Evolutionary conservation across 805 yeast species (phyloP).

Genomic region (Candida peoriensis): DNA sequence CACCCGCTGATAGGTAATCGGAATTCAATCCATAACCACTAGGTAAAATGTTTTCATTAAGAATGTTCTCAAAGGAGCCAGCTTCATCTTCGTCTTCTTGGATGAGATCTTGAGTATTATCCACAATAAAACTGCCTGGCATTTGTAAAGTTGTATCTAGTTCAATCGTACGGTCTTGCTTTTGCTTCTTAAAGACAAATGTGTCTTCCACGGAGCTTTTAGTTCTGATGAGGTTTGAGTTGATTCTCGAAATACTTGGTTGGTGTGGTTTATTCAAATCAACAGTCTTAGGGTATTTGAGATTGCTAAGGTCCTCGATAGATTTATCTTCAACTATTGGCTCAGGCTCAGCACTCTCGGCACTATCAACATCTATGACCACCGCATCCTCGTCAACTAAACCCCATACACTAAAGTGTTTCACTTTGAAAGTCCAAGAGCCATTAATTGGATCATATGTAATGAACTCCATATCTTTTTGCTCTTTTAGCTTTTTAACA

Average conservation of each 20-base stretch:
- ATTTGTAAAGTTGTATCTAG: conserved; percentile 18
- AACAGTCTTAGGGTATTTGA: conserved; percentile 1
- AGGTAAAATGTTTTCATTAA: conserved; percentile 7
- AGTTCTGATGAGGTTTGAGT: conserved; percentile 7
- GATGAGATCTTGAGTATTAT: conserved; percentile 2
- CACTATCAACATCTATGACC: conserved; percentile 46
- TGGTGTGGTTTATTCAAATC: background rate
- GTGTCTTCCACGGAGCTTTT: conserved; percentile 23
- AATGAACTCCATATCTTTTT: conserved; percentile 71
- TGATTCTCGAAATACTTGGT: conserved; percentile 4
- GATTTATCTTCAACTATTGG: background rate
- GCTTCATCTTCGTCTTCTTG: conserved; percentile 3
- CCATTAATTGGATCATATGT: conserved; percentile 75
- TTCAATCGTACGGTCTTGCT: conserved; percentile 16
- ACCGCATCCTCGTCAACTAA: conserved; percentile 62
- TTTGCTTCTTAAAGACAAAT: conserved; percentile 29
- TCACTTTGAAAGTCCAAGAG: conserved; percentile 74
- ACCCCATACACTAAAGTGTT: conserved; percentile 96
- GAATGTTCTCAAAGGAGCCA: background rate
- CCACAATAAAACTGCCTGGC: conserved; percentile 25
- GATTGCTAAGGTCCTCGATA: conserved; percentile 6
- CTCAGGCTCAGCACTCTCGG: conserved; percentile 9
- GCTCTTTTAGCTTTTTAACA: conserved; percentile 44
- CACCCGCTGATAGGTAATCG: conserved; percentile 2
- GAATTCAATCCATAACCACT: conserved; percentile 4